Conservation (phyloP, 208 protist genomes). For the Acanthamoeba divionensis region DNA sequence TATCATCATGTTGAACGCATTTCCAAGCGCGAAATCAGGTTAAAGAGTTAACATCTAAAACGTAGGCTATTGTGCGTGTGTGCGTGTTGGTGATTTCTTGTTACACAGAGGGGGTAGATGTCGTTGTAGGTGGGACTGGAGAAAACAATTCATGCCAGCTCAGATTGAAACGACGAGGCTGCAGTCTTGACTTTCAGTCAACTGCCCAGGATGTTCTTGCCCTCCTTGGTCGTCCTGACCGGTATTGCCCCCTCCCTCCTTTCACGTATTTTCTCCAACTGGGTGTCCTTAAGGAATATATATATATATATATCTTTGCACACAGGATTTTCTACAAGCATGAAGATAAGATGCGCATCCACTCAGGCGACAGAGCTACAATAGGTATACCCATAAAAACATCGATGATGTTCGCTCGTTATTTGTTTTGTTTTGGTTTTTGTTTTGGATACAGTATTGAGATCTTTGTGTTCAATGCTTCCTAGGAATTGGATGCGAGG, state of each 20-base stretch:
- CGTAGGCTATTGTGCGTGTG: constrained; percentile 46
- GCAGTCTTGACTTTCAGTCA: constrained; percentile 64
- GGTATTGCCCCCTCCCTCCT: not conserved
- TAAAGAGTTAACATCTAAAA: too few relatives aligned
- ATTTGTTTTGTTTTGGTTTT: constrained; percentile 45
- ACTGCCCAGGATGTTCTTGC: constrained; percentile 75
- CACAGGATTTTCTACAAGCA: not conserved
- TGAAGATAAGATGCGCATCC: constrained; percentile 77
- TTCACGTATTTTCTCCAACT: not conserved
- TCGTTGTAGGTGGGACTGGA: not conserved
- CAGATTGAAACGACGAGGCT: constrained; percentile 64
- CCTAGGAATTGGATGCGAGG: constrained; percentile 55
- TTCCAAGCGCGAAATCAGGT: not conserved
- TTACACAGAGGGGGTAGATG: not conserved
- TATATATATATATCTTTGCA: not conserved
- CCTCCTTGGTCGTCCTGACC: constrained; percentile 68
- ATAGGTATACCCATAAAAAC: not conserved
- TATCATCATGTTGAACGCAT: not conserved
- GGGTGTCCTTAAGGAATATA: not conserved
- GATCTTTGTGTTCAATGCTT: not conserved
- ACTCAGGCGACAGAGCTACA: constrained; percentile 53
- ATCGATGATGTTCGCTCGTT: not conserved
- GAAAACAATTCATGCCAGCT: constrained; percentile 47
- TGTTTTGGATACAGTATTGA: not conserved
- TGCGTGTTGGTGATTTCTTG: not conserved